Base-by-base conservation (phyloP, 306 rosid genomes). In the Acacia confusa region DNA sequence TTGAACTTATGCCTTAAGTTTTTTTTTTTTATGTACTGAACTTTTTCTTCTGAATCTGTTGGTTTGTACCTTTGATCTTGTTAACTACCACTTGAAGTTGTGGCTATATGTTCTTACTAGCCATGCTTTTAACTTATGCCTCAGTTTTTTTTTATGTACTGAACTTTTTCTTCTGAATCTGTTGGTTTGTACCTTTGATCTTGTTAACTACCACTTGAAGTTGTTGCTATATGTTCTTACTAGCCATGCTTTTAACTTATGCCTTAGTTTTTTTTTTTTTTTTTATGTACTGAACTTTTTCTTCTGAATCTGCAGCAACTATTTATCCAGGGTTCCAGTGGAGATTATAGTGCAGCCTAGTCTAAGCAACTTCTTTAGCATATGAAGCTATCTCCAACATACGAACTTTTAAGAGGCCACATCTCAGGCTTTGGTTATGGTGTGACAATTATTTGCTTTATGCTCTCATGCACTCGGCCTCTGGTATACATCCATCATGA, bases 391-490 rank as follows among this genome's bases (percentile, higher is more conserved):
- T 94, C 78, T 78, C 91, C 48, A 90, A 94, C 72, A 92, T 92
- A 43, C 90, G 94, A 2, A 92, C 95, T 90, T 71, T 9, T 89
- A 47, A 53, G 97, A 72, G 98, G 98, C 53, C 97, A 92, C 76
- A 89, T 92, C 71, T 92, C 95, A 50, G 95, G 98, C 60, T 86
- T 88, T 75, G 89, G 92, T 69, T 94, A 94, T 55, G 98, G 94
- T 20, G 9, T 92, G 13, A 84, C 98, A 92, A 81, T 76, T 90
- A 22, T 86, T 94, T 11, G 91, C 92, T 1, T 94, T 88, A 83
- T 89, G 95, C 76, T 94, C 95, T 75, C 92, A 94, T 81, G 95
- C 94, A 16, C 95, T 88, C 58, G 98, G 94, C 65, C 98, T 92
- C 76, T 94, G 97, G 94, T 94, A 92, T 77, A 97, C 95, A 52